These are phyloP conservation scores for Fusarium lateritium DNA, from an alignment of 2,329 filamentous ascomycete species.

Conservation along the genomic window DNA sequence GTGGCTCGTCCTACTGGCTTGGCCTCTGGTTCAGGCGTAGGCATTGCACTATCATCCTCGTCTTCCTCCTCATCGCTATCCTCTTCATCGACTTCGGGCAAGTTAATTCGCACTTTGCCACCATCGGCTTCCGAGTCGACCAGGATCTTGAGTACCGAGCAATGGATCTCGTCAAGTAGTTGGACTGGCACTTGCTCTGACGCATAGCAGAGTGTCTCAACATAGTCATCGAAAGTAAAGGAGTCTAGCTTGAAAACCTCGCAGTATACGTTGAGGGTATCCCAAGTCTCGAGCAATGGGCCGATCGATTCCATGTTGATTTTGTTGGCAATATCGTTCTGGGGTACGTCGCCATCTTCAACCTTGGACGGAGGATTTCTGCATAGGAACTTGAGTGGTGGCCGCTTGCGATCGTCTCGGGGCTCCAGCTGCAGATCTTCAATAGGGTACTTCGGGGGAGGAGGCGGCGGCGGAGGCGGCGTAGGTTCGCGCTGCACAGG, in stretches of 20 bases:
- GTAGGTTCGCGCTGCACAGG: conserved; percentile 55
- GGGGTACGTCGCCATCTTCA: conserved; percentile 52
- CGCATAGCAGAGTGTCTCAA: conserved; percentile 86
- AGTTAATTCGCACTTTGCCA: conserved; percentile 82
- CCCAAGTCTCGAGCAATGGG: conserved; percentile 90
- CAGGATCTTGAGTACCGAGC: conserved; percentile 88
- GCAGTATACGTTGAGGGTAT: conserved; percentile 97
- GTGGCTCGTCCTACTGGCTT: conserved; percentile 80
- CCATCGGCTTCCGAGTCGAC: conserved; percentile 82
- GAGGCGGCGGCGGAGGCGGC: conserved; percentile 74
- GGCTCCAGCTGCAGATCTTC: conserved; percentile 90
- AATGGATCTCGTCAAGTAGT: conserved; percentile 91
- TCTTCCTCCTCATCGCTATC: conserved; percentile 76
- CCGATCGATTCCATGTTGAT: conserved; percentile 91
- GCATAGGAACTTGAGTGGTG: conserved; percentile 83
- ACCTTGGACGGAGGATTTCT: conserved; percentile 70
- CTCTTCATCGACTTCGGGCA: conserved; percentile 82
- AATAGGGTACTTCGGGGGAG: conserved; percentile 92
- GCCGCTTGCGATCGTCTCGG: conserved; percentile 76
- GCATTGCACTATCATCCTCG: conserved; percentile 66
- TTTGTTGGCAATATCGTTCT: conserved; percentile 54
- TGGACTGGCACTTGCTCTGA: conserved; percentile 83
- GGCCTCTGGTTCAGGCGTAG: conserved; percentile 79
- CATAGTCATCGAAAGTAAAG: conserved; percentile 97
- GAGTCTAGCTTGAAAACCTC: conserved; percentile 95